Conservation (phyloP, 2,329 filamentous ascomycete species). For the Fusarium hostae region DNA sequence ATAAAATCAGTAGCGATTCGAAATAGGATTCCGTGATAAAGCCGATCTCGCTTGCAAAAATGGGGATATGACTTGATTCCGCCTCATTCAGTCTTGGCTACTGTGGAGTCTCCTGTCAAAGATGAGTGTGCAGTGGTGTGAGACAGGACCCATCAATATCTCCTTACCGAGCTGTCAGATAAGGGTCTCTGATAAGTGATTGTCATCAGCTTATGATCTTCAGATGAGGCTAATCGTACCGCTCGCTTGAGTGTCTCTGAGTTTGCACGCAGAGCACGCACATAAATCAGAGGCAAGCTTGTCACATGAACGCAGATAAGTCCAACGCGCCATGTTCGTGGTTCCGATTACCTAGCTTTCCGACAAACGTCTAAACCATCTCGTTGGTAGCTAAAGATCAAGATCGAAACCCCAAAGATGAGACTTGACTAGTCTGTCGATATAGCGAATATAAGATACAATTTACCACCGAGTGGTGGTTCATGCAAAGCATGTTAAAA, state of each 20-base stretch:
- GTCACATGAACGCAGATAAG: too few relatives aligned
- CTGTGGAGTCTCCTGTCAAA: background rate
- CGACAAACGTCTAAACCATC: background rate
- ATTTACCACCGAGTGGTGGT: too few relatives aligned
- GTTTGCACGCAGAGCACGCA: too few relatives aligned
- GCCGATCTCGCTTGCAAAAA: background rate
- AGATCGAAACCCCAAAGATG: background rate
- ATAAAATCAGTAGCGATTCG: too few relatives aligned
- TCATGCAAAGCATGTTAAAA: too few relatives aligned
- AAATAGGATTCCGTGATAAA: background rate
- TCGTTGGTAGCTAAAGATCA: background rate
- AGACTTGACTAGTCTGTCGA: fast-evolving
- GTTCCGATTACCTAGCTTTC: background rate
- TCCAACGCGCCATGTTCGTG: fast-evolving
- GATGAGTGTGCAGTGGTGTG: background rate
- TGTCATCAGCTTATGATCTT: background rate
- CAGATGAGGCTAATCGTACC: background rate
- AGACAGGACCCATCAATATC: background rate
- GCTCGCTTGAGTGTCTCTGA: fast-evolving
- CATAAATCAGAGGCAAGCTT: fast-evolving
- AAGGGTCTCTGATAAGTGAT: background rate
- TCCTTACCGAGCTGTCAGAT: background rate
- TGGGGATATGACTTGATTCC: background rate
- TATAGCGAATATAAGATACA: fast-evolving
- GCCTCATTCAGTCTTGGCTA: background rate